phyloP scores from a whole-genome alignment of 2,329 filamentous ascomycete species.

The Waltergamsia citrina region DNA sequence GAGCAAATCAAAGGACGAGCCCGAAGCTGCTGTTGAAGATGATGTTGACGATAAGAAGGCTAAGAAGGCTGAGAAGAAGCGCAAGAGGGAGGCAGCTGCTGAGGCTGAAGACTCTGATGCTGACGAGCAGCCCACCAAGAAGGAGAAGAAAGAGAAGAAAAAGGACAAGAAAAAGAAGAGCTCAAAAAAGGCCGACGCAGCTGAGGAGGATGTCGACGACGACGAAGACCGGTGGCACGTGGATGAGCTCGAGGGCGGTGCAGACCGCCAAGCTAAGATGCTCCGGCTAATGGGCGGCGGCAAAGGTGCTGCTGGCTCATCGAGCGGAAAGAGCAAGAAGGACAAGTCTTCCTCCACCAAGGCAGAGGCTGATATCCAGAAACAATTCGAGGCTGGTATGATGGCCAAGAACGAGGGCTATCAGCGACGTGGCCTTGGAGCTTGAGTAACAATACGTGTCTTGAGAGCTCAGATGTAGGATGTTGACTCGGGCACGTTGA shows the following conservation, averaged over 20 bases:
- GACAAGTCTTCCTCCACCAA: constrained; percentile 23
- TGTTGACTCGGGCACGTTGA: constrained; percentile 4
- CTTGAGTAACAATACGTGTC: constrained; percentile 24
- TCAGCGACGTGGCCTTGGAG: constrained; percentile 42
- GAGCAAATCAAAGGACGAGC: constrained; percentile 2
- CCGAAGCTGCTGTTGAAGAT: constrained; percentile 6
- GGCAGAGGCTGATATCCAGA: constrained; percentile 43
- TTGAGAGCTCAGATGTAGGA: too few relatives aligned
- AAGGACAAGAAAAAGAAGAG: constrained; percentile 8
- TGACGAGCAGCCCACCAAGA: constrained; percentile 5
- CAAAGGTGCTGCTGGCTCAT: constrained; percentile 24
- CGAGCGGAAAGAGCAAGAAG: constrained; percentile 9
- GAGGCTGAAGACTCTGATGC: constrained; percentile 10
- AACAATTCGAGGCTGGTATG: constrained; percentile 47
- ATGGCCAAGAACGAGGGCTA: constrained; percentile 43
- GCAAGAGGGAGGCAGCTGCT: constrained; percentile 2
- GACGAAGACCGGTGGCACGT: constrained; percentile 42
- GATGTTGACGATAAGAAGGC: constrained; percentile 5
- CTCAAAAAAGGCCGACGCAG: constrained; percentile 14
- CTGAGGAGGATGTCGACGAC: constrained; percentile 7
- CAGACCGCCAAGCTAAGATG: constrained; percentile 44
- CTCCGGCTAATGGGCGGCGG: constrained; percentile 45
- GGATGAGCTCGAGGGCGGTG: constrained; percentile 37
- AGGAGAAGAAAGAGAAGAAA: constrained; percentile 10
- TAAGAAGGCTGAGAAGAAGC: background rate